Base-by-base conservation (phyloP, 257 asterid species). In the Haberlea rhodopensis region DNA sequence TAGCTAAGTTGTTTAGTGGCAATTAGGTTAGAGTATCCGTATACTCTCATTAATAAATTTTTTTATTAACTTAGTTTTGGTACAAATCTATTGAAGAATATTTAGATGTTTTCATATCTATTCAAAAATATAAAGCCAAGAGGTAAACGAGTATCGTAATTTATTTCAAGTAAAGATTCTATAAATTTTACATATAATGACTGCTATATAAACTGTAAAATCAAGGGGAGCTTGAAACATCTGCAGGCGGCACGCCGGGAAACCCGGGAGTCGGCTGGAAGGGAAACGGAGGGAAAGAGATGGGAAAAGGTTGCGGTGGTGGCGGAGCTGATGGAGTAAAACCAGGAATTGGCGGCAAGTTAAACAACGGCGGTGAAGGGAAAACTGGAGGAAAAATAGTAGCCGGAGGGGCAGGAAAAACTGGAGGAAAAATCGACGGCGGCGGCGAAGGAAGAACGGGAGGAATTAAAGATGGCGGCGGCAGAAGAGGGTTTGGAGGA, bases 211-310 rank as follows among this genome's bases (percentile, higher is more conserved):
- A 27, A 56, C 10, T 56, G 58, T 5, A 63, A 24, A 15, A 11
- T 69, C 60, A 79, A 27, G 79, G 84, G 15, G 61, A 46, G 20
- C 21, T 74, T 66, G 69, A 43, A 23, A 56, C 51, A 24, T 22
- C 20, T 24, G 80, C 80, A 5, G 89, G 89, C 60, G 85, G 86
- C 62, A 54, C 78, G 62, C 84, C 86, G 1, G 91, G 91, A 53
- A 78, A 70, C 60, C 91, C 91, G 2, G 86, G 84, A 18, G 66
- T 31, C 28, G 87, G 91, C 69, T 66, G 84, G 75, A 84, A 77
- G 8, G 88, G 88, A 52, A 82, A 68, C 16, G 83, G 85, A 57
- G 83, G 83, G 65, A 77, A 61, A 32, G 81, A 82, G 71, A 77
- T 31, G 6, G 78, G 87, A 40, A 78, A 62, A 51, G 67, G 43